These are phyloP conservation scores for Phytophthora fragariae DNA, from an alignment of 352 stramenopile species.

Conservation along the genomic window DNA sequence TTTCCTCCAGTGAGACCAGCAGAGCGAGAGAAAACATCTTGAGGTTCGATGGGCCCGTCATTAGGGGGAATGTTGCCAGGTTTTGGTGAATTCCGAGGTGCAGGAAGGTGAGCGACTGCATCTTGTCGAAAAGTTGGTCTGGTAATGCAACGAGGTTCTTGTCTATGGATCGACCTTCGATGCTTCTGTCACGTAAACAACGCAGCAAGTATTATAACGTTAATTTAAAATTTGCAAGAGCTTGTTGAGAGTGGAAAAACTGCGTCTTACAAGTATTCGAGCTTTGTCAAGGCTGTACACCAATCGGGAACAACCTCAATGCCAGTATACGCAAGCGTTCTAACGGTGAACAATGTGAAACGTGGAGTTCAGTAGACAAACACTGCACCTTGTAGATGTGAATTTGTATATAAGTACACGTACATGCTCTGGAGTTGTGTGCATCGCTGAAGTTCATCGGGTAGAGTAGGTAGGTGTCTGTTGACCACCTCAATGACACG, in stretches of 20 bases:
- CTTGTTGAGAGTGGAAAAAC: background rate
- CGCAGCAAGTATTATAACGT: too few relatives aligned
- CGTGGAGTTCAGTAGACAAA: background rate
- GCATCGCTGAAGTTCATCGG: constrained; percentile 1
- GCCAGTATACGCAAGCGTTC: constrained; percentile 31
- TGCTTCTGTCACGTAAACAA: constrained; percentile 17
- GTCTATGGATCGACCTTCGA: constrained; percentile 24
- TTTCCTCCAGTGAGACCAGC: constrained; percentile 9
- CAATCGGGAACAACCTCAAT: constrained; percentile 27
- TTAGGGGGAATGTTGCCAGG: constrained; percentile 15
- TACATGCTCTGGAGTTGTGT: constrained; percentile 31
- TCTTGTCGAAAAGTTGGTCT: constrained; percentile 26
- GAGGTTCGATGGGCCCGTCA: constrained; percentile 26
- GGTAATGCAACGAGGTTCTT: constrained; percentile 35
- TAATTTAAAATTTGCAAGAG: background rate
- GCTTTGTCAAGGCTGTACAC: constrained; percentile 16
- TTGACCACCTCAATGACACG: constrained; percentile 36
- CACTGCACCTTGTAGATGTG: background rate
- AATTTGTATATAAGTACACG: background rate
- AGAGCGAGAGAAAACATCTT: constrained; percentile 27
- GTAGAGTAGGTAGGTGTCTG: constrained; percentile 11
- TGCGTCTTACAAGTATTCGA: constrained; percentile 38
- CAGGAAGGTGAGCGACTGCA: constrained; percentile 35
- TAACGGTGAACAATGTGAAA: background rate
- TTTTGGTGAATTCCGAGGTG: constrained; percentile 34